Evolutionary conservation across 164 flowering plant species (phyloP).

Genomic region (Chimonanthus praecox): DNA sequence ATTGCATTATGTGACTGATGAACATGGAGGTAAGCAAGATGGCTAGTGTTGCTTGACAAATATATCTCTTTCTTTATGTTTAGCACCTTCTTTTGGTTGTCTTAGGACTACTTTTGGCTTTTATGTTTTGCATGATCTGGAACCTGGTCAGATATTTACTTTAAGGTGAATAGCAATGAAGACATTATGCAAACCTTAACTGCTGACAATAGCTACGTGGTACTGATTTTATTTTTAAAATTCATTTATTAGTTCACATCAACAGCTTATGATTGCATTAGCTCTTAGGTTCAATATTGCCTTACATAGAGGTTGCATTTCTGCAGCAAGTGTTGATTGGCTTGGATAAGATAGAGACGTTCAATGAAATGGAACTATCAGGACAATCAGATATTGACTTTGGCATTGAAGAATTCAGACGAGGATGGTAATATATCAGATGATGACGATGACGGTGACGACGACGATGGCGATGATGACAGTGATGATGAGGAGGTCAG

Average conservation of each 20-base stretch:
- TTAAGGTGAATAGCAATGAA: constrained; percentile 69
- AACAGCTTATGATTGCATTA: not conserved
- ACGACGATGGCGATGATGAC: constrained; percentile 47
- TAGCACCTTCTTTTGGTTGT: not conserved
- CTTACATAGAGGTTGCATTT: constrained; percentile 8
- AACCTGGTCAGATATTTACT: constrained; percentile 64
- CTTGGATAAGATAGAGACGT: constrained; percentile 60
- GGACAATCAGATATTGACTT: constrained; percentile 58
- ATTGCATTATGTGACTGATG: constrained; percentile 80
- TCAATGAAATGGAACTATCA: constrained; percentile 59
- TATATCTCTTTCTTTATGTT: not conserved
- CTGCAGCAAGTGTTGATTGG: constrained; percentile 90
- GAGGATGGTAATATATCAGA: constrained; percentile 56
- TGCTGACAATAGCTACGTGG: constrained; percentile 72
- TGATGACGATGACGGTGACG: constrained; percentile 41
- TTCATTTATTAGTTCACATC: not conserved
- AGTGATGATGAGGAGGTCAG: constrained; percentile 43
- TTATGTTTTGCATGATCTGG: constrained; percentile 16
- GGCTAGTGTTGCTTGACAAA: constrained; percentile 2
- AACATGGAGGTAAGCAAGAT: constrained; percentile 77
- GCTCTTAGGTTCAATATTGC: not conserved
- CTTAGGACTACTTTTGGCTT: not conserved
- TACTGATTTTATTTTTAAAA: constrained; percentile 18
- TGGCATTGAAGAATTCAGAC: constrained; percentile 61
- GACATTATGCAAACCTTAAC: constrained; percentile 62